Percentiles rank a stretch among this genome's conserved stretches.
phyloP scores from a whole-genome alignment of 1,284 basidiomycete species.

The Sporisorium sorghi region DNA sequence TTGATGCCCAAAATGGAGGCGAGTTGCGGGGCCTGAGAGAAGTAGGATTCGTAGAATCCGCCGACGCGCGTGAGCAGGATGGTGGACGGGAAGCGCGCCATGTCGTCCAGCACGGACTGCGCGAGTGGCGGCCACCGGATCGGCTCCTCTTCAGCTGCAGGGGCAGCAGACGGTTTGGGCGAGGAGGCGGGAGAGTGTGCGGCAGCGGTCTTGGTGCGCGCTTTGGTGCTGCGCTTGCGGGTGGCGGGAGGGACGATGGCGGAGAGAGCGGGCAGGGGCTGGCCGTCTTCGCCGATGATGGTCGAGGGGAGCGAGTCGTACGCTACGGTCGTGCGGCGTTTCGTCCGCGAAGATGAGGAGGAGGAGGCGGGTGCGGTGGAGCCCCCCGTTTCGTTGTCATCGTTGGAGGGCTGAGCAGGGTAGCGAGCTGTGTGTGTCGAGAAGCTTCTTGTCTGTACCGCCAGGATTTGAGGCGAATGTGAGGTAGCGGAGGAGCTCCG shows the following conservation, averaged over 20 bases:
- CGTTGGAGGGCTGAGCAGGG: not conserved
- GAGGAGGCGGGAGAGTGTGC: not conserved
- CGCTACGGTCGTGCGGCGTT: conserved; percentile 25
- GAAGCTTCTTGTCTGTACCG: not conserved
- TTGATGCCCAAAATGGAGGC: conserved; percentile 61
- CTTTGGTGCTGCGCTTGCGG: conserved; percentile 12
- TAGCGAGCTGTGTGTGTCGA: not conserved
- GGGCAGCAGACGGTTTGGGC: too few relatives aligned
- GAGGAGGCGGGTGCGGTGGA: not conserved
- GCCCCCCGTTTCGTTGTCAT: not conserved
- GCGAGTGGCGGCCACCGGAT: conserved; percentile 63
- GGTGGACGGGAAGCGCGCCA: conserved; percentile 59
- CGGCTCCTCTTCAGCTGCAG: not conserved
- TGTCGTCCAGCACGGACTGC: conserved; percentile 58
- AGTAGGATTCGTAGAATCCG: conserved; percentile 69
- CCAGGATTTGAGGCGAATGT: not conserved
- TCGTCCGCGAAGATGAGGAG: not conserved
- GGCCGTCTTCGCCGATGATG: conserved; percentile 16
- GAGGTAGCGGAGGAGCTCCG: not conserved
- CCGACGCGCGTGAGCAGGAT: conserved; percentile 67
- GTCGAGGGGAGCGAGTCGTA: conserved; percentile 28
- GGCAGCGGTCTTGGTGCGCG: not conserved
- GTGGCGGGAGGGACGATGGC: conserved; percentile 3
- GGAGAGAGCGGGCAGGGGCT: conserved; percentile 18
- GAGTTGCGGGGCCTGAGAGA: conserved; percentile 62